Percentiles rank a stretch among this genome's conserved stretches.
Conservation (phyloP, 1,284 basidiomycete genomes). For the Inonotus hispidus region DNA sequence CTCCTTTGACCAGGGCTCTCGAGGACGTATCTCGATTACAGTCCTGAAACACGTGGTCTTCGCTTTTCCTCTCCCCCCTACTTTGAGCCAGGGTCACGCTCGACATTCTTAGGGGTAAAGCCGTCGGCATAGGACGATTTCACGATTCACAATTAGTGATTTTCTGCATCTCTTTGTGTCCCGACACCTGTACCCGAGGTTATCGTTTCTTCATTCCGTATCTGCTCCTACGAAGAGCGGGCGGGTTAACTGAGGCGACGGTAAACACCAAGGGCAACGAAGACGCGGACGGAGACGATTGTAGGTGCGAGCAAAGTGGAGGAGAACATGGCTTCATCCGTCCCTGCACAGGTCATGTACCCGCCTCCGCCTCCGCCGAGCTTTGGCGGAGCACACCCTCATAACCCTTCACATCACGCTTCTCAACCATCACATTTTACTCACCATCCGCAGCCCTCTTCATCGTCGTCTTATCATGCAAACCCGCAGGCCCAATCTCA, state of each 20-base stretch:
- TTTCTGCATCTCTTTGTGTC: background rate
- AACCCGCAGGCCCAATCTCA: constrained; percentile 15
- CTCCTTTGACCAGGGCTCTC: background rate
- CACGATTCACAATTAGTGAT: background rate
- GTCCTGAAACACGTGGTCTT: background rate
- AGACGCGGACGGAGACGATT: background rate
- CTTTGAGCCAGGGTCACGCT: background rate
- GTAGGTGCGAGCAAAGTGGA: background rate
- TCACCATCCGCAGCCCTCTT: background rate
- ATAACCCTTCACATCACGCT: background rate
- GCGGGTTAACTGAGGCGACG: background rate
- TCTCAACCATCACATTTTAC: constrained; percentile 6
- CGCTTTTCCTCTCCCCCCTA: background rate
- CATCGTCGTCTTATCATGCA: background rate
- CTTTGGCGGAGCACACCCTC: constrained; percentile 3
- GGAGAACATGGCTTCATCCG: constrained; percentile 10
- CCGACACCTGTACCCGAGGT: background rate
- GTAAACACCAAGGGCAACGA: background rate
- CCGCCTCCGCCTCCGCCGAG: constrained; percentile 3
- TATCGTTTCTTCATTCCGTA: background rate
- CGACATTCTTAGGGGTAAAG: background rate
- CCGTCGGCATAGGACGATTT: background rate
- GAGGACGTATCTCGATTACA: background rate
- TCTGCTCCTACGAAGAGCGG: background rate
- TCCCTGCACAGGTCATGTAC: constrained; percentile 15